These are phyloP conservation scores for Monosporascus sp. DNA, from an alignment of 2,329 filamentous ascomycete genomes.

Conservation along the genomic window DNA sequence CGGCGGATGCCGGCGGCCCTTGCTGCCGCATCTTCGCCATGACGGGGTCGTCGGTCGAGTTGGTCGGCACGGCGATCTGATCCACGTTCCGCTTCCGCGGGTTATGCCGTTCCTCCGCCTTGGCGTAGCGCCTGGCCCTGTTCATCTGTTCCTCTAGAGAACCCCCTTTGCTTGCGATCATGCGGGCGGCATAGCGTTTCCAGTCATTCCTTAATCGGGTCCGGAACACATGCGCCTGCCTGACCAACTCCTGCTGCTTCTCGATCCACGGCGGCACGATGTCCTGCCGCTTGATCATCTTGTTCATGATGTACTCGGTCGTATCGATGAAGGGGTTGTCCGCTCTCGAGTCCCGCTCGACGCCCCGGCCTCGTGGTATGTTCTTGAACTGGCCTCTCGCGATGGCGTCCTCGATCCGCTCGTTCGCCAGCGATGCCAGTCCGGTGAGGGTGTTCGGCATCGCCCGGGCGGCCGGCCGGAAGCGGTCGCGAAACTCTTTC, in stretches of 20 bases:
- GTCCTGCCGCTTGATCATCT: slow-evolving; percentile 94
- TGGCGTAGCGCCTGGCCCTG: slow-evolving; percentile 67
- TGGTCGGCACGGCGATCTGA: slow-evolving; percentile 42
- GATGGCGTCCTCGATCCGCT: slow-evolving; percentile 88
- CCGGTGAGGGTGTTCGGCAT: slow-evolving; percentile 76
- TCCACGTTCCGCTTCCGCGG: slow-evolving; percentile 45
- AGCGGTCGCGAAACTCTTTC: slow-evolving; percentile 73
- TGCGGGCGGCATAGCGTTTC: slow-evolving; percentile 73
- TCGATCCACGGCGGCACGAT: slow-evolving; percentile 98
- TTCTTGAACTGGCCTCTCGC: slow-evolving; percentile 83
- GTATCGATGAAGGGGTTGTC: slow-evolving; percentile 90
- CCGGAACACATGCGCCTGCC: slow-evolving; percentile 65
- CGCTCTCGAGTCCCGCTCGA: slow-evolving; percentile 77
- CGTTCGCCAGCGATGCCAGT: slow-evolving; percentile 77
- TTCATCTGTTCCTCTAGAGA: slow-evolving; percentile 66
- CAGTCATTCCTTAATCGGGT: slow-evolving; percentile 73
- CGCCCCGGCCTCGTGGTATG: slow-evolving; percentile 71
- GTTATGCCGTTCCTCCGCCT: slow-evolving; percentile 64
- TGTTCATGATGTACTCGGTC: slow-evolving; percentile 97
- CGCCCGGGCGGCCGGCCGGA: slow-evolving; percentile 64
- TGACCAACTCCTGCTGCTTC: slow-evolving; percentile 86
- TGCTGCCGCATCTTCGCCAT: slow-evolving; percentile 41
- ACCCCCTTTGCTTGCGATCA: slow-evolving; percentile 74
- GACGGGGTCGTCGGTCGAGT: slow-evolving; percentile 41
- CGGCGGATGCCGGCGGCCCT: slow-evolving; percentile 2